These are phyloP conservation scores for Polysphondylium violaceum DNA, from an alignment of 78 protist genomes.

Conservation along the genomic window DNA sequence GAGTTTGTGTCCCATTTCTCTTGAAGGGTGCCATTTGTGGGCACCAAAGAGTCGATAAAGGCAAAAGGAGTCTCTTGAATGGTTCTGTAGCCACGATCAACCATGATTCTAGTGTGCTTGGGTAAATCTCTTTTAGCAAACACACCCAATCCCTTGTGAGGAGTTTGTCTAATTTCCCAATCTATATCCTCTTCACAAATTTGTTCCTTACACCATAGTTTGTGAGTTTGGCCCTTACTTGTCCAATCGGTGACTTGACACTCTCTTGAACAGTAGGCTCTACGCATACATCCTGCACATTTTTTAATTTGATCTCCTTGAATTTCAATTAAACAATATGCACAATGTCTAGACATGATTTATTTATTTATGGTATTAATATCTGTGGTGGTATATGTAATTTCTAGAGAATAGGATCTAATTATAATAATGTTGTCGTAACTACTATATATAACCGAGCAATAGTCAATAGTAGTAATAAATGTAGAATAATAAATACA, in stretches of 20 bases:
- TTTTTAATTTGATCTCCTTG: conserved; percentile 21
- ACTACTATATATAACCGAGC: no score
- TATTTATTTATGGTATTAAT: background rate
- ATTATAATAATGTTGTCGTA: no score
- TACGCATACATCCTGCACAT: conserved; percentile 33
- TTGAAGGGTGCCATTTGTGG: conserved; percentile 14
- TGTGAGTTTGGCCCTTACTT: conserved; percentile 18
- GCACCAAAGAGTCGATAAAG: conserved; percentile 28
- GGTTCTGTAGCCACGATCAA: conserved; percentile 27
- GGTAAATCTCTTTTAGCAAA: conserved; percentile 30
- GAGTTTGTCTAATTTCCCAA: conserved; percentile 29
- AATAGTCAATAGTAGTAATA: no score
- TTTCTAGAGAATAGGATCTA: no score
- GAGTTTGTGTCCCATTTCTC: conserved; percentile 45
- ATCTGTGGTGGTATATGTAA: no score
- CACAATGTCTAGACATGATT: conserved; percentile 31
- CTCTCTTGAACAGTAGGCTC: conserved; percentile 30
- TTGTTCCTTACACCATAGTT: conserved; percentile 30
- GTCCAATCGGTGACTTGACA: conserved; percentile 43
- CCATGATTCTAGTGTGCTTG: conserved; percentile 42
- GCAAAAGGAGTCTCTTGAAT: conserved; percentile 20
- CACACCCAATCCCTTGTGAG: conserved; percentile 31
- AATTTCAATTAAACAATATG: conserved; percentile 12
- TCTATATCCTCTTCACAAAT: conserved; percentile 45
- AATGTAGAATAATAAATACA: no score